Evolutionary conservation across 2,329 filamentous ascomycete species (phyloP), one percentile per base, ranked within the genome.

Genomic region (Fusarium liriodendri): DNA sequence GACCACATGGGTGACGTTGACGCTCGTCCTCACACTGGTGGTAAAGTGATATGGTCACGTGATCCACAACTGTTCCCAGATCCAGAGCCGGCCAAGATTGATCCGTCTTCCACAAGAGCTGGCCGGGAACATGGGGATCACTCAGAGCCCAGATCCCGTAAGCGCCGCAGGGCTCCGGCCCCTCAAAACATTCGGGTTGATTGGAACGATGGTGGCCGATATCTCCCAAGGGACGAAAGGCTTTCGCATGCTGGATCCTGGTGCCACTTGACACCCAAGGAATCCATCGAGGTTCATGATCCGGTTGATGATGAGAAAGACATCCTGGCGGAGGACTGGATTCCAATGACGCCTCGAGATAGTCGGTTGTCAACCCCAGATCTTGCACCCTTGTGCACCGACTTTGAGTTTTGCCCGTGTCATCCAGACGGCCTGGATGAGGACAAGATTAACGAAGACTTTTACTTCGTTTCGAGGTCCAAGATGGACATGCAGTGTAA

Each of bases 401-500:
- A 75, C 29, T 76, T 70, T 75, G 74, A 78, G 66, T 78, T 78
- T 63, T 78, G 74, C 16, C n/a, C 65, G 25, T 78, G 76, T 20
- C 68, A 75, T 37, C 22, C 14, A 25, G n/a, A 38, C 4, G 52
- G 42, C 5, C 50, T 62, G 6, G 38, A 66, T 7, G 74, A 73
- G 10, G 73, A 71, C 32, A 69, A 37, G 16, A 70, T 77, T 9
- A 75, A 75, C 54, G 58, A 76, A 61, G 66, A 66, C 9, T 78
- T 75, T 57, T 78, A 76, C 47, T 63, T 78, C 50, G 62, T 58
- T 8, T 67, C 76, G 38, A 73, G 64, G 25, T 70, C 67, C 27
- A 78, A 76, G 35, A 77, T 77, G 74, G 74, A 78, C 6, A 54
- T 69, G 59, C 76, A 77, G 62, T 62, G 76, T 78, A 76, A 42